Base-by-base conservation (phyloP, 306 rosid genomes). In the Mucuna pruriens region DNA sequence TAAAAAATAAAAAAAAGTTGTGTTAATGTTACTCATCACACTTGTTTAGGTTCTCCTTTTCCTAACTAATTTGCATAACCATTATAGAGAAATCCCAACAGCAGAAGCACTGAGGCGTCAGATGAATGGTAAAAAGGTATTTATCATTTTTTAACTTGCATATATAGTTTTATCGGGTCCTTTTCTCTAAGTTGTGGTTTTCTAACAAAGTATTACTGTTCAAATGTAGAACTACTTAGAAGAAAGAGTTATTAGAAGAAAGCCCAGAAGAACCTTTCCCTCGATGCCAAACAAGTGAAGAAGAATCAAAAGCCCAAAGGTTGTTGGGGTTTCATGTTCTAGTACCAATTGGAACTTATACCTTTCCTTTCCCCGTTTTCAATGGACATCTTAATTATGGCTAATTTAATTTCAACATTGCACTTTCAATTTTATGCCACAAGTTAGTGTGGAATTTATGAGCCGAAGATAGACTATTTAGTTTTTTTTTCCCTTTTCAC, bases 71-170 rank as follows among this genome's bases (percentile, higher is more conserved):
- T 46, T 55, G 6, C 62, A 31, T 36, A 22, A 15, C 29, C 54
- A 71, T 67, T 58, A 66, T 90, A 93, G 94, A 49, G 91, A 82
- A 83, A 81, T 91, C 64, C 92, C 90, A 82, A 70, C 86, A 71
- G 87, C 89, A 31, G 94, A 90, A 73, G 95, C 91, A 38, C 44
- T 92, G 1, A 87, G 80, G 76, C 80, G 79, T 62, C 97, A 89
- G 42, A 82, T 87, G 68, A 92, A 94, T 85, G 97, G 85, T 71
- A 94, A 92, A 80, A 92, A 81, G 98, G 98, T 94, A 84, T 33
- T 64, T 19, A 46, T 38, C 10, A 39, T 8, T 8, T 16, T 86
- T 67, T 22, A 34, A 61, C 6, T 45, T 15, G 5, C 25, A 34
- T 11, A 31, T 2, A n/a, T n/a, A n/a, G n/a, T 80, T 77, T 71